Conservation (phyloP, 2,329 filamentous ascomycete species). For the Hirsutella rhossiliensis region DNA sequence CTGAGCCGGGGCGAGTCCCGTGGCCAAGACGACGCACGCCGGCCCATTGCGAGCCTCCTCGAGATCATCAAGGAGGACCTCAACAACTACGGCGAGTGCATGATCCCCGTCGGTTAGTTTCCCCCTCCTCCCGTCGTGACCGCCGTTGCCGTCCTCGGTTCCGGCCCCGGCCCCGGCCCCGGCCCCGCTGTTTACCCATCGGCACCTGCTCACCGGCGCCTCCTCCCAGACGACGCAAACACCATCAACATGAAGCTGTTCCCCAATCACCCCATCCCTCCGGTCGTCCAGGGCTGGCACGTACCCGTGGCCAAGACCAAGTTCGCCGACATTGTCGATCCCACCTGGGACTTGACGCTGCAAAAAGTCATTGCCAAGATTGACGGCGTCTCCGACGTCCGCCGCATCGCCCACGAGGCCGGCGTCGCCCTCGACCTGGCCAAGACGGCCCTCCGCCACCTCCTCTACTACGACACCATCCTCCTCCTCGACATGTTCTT, state of each 20-base stretch:
- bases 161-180: no score
- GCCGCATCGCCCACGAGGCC: conserved; percentile 72
- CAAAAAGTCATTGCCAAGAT: conserved; percentile 73
- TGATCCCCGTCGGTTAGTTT: conserved; percentile 80
- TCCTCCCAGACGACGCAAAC: conserved; percentile 67
- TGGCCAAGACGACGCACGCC: conserved; percentile 28
- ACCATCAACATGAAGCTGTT: conserved; percentile 96
- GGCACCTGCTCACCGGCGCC: background rate
- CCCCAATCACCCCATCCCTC: conserved; percentile 65
- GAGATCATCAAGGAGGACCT: conserved; percentile 75
- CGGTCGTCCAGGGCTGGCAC: conserved; percentile 74
- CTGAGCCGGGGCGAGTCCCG: conserved; percentile 49
- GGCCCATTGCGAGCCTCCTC: conserved; percentile 72
- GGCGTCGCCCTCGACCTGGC: conserved; percentile 81
- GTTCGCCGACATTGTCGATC: conserved; percentile 49
- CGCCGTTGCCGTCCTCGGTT: no score
- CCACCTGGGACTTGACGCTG: conserved; percentile 65
- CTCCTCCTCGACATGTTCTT: conserved; percentile 91
- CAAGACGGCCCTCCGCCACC: conserved; percentile 73
- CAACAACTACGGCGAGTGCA: conserved; percentile 96
- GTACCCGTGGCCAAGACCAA: conserved; percentile 70
- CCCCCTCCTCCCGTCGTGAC: background rate
- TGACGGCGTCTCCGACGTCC: conserved; percentile 82
- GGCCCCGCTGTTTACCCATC: background rate
- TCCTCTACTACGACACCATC: conserved; percentile 87